phyloP scores from a whole-genome alignment of 108 stramenopile species.

The Discostella stelligeroides region DNA sequence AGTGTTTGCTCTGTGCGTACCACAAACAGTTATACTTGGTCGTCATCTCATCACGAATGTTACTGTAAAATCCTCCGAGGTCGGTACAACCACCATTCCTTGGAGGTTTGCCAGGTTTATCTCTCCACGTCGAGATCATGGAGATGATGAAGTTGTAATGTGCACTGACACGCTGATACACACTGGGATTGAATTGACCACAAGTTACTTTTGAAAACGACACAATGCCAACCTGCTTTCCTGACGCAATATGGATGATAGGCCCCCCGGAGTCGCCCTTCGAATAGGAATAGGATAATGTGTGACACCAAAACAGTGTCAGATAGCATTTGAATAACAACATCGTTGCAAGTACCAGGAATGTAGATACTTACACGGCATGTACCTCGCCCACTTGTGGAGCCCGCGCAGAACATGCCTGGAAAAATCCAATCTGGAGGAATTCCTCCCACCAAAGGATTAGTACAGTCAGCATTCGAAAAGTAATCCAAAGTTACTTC shows the following conservation, averaged over 20 bases:
- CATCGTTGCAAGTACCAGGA: too few species aligned
- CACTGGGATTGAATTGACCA: too few species aligned
- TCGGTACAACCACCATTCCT: background rate
- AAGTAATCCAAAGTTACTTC: background rate
- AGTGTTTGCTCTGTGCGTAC: background rate
- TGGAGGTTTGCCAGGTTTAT: too few species aligned
- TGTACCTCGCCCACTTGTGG: background rate
- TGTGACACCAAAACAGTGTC: background rate
- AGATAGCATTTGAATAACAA: too few species aligned
- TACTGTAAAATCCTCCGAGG: background rate
- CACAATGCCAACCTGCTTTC: background rate
- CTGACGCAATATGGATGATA: background rate
- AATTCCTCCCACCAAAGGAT: too few species aligned
- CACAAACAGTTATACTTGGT: conserved; percentile 5
- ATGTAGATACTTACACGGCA: background rate
- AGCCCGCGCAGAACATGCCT: background rate
- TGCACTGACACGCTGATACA: too few species aligned
- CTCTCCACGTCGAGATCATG: too few species aligned
- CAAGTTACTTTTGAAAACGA: too few species aligned
- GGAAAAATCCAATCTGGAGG: background rate
- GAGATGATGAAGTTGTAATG: too few species aligned
- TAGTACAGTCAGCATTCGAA: background rate
- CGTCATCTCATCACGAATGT: too few species aligned
- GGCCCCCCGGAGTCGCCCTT: conserved; percentile 10
- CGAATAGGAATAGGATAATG: background rate